Evolutionary conservation across 805 yeast species (phyloP), one percentile per base, ranked within the genome.

Genomic region (Scheffersomyces amazonensis): DNA sequence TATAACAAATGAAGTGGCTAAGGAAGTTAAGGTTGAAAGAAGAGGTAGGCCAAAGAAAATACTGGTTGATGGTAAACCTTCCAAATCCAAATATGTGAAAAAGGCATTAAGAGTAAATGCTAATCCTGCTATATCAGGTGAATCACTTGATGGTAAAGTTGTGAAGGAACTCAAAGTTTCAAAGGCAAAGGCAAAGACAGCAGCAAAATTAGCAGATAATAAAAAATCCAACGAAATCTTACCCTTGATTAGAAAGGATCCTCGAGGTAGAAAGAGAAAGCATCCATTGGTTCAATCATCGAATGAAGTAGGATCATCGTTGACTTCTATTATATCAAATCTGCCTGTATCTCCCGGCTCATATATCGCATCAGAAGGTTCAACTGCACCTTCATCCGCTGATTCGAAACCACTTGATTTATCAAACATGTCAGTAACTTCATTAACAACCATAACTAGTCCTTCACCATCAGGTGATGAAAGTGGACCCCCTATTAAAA

Each of bases 41-140:
- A 32, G 36, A 22, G 35, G 31, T 28, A 24, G 36, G 12, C 32
- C 25, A 12, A 27, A 36, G 32, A 36, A 32, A 31, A 36, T 8
- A 15, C 11, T 29, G 18, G 32, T 16, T 24, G 16, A 11, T 24
- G 15, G 20, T 18, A 35, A 10, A 21, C 23, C 23, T 21, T 10
- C 23, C 23, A 21, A 10, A n/a, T n/a, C n/a, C n/a, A n/a, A n/a
- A n/a, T n/a, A n/a, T n/a, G n/a, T n/a, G n/a, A n/a, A n/a, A n/a
- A n/a, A n/a, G n/a, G n/a, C n/a, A n/a, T n/a, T n/a, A n/a, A n/a
- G n/a, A n/a, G n/a, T n/a, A n/a, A n/a, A n/a, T n/a, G n/a, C n/a
- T n/a, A n/a, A n/a, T n/a, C n/a, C n/a, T n/a, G n/a, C n/a, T n/a
- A n/a, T n/a, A n/a, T n/a, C n/a, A n/a, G n/a, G n/a, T n/a, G n/a